These are phyloP conservation scores for Rossbeevera mucosa DNA, from an alignment of 768 basidiomycete genomes.

Conservation along the genomic window DNA sequence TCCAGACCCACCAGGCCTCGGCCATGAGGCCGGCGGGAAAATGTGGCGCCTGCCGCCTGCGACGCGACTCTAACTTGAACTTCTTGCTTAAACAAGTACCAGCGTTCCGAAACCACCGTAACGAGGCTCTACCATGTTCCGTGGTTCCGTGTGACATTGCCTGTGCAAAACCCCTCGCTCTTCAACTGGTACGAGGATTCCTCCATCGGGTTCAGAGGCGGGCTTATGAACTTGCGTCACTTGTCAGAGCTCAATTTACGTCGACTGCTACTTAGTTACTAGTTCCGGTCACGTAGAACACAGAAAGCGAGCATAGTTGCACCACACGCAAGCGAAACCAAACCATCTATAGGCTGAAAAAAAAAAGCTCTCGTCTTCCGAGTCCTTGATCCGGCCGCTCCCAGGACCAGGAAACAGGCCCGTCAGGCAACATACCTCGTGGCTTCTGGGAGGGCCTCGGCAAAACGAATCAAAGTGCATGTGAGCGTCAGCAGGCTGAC, in stretches of 20 bases:
- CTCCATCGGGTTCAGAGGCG: not conserved
- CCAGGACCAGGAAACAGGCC: conserved; percentile 1
- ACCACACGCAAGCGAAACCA: not conserved
- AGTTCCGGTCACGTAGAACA: not conserved
- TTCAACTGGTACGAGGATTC: not conserved
- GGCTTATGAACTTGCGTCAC: not conserved
- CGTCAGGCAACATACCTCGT: conserved; percentile 2
- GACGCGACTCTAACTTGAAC: not conserved
- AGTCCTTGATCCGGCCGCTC: conserved; percentile 16
- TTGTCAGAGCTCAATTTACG: not conserved
- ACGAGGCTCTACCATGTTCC: not conserved
- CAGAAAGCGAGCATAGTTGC: not conserved
- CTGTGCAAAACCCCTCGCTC: not conserved
- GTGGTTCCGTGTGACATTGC: not conserved
- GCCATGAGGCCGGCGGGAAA: not conserved
- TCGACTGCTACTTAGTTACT: not conserved
- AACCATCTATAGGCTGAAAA: not conserved
- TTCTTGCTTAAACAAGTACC: not conserved
- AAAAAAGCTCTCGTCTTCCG: not conserved
- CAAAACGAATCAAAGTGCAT: conserved; percentile 8
- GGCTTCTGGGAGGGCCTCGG: conserved; percentile 7
- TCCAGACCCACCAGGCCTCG: not conserved
- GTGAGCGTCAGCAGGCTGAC: conserved; percentile 3
- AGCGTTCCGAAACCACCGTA: not conserved
- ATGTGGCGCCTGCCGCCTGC: not conserved